phyloP scores from a whole-genome alignment of 768 basidiomycete genomes.

The Tulasnella calospora region DNA sequence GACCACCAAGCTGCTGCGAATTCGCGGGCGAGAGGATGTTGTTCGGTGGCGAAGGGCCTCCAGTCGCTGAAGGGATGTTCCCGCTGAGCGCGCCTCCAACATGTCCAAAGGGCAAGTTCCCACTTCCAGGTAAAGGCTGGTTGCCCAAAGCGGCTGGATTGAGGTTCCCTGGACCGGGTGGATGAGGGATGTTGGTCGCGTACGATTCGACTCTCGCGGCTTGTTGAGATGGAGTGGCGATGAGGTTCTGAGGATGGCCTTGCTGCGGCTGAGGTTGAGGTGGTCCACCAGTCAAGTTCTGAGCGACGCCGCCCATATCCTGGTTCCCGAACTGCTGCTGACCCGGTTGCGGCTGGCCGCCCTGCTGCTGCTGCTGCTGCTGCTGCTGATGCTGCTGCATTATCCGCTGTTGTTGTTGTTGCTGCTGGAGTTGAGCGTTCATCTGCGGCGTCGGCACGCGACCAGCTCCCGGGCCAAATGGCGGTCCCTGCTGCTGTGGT shows the following conservation, averaged over 20 bases:
- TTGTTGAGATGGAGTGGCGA: conserved; percentile 24
- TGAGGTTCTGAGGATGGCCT: conserved; percentile 11
- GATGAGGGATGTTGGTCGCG: neutral
- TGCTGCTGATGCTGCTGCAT: conserved; percentile 8
- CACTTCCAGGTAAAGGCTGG: neutral
- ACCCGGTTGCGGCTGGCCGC: neutral
- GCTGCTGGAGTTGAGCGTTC: neutral
- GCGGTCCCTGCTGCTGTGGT: conserved; percentile 7
- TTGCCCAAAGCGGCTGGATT: neutral
- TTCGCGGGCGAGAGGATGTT: neutral
- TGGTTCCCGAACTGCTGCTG: neutral
- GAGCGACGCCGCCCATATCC: neutral
- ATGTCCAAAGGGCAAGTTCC: neutral
- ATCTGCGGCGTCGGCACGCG: conserved; percentile 10
- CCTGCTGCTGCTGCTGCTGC: conserved; percentile 16
- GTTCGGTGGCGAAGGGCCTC: neutral
- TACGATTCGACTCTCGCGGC: conserved; percentile 14
- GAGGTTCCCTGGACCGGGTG: neutral
- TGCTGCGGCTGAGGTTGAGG: neutral
- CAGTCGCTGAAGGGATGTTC: neutral
- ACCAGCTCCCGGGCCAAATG: neutral
- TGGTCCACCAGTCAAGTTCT: neutral
- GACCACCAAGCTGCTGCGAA: neutral
- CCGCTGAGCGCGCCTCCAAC: neutral
- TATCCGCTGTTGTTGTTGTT: neutral